Conservation (phyloP, 2,329 filamentous ascomycete genomes). For the Fusarium proliferatum region DNA sequence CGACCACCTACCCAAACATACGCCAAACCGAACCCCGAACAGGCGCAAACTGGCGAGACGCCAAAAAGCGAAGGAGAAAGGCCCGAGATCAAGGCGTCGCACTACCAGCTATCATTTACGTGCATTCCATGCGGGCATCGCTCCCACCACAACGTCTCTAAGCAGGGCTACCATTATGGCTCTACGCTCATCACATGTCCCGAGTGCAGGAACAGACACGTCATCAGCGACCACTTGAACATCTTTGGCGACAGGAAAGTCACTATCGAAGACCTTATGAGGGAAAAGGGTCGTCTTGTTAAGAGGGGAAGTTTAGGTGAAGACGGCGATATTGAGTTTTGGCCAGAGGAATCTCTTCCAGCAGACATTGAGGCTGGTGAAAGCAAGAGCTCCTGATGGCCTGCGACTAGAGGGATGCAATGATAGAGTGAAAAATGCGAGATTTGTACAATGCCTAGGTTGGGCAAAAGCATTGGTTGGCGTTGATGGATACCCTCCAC, state of each 20-base stretch:
- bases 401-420: neutral
- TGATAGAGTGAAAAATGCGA: neutral
- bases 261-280: conserved; percentile 82
- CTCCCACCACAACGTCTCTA: conserved; percentile 87
- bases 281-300: conserved; percentile 78
- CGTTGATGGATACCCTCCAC: conserved; percentile 40
- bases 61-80: conserved; percentile 46
- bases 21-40: conserved; percentile 17
- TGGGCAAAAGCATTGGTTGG: conserved; percentile 29
- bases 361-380: conserved; percentile 35
- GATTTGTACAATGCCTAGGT: conserved; percentile 32
- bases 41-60: conserved; percentile 24
- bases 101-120: conserved; percentile 91
- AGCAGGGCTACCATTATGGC: conserved; percentile 94
- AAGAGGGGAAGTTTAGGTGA: conserved; percentile 77
- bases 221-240: conserved; percentile 89
- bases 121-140: conserved; percentile 86
- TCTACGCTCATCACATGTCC: conserved; percentile 92
- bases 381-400: conserved; percentile 6
- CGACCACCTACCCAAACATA: conserved; percentile 43
- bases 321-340: conserved; percentile 92
- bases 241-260: conserved; percentile 78
- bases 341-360: conserved; percentile 72
- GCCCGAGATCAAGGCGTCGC: conserved; percentile 62
- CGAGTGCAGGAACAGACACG: conserved; percentile 83